These are phyloP conservation scores for Vaccinium corymbosum DNA, from an alignment of 148 eudicot species.

Conservation along the genomic window DNA sequence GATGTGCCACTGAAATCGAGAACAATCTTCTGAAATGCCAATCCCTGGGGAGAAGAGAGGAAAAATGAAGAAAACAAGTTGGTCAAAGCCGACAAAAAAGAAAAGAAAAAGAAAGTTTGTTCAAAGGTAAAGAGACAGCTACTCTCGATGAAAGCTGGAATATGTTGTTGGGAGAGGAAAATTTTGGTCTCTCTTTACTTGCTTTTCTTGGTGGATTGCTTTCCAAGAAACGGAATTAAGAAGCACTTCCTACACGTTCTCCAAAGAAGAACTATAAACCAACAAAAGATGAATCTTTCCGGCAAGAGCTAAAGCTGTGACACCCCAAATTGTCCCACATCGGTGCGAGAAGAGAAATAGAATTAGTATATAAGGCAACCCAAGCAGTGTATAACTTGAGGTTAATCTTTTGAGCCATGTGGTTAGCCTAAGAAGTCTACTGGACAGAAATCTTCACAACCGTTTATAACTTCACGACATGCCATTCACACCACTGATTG, in stretches of 20 bases:
- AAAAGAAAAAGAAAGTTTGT: not conserved
- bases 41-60: conserved; percentile 48
- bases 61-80: conserved; percentile 5
- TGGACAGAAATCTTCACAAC: not conserved
- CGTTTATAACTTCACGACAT: not conserved
- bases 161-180: not conserved
- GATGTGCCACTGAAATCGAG: conserved; percentile 94
- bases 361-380: no score
- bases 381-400: no score
- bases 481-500: not conserved
- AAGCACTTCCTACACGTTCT: not conserved
- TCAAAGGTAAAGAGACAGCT: no score
- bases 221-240: not conserved
- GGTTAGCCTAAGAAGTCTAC: not conserved
- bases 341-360: no score
- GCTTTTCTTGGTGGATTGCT: no score
- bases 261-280: not conserved
- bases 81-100: no score
- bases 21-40: conserved; percentile 86
- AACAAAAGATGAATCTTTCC: not conserved
- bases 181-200: no score
- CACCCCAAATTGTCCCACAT: no score
- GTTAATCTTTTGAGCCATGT: no score
- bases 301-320: not conserved
- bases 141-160: no score